Evolutionary conservation across 768 basidiomycete genomes (phyloP), one percentile per base, ranked within the genome.

Genomic region (Suillus decipiens): DNA sequence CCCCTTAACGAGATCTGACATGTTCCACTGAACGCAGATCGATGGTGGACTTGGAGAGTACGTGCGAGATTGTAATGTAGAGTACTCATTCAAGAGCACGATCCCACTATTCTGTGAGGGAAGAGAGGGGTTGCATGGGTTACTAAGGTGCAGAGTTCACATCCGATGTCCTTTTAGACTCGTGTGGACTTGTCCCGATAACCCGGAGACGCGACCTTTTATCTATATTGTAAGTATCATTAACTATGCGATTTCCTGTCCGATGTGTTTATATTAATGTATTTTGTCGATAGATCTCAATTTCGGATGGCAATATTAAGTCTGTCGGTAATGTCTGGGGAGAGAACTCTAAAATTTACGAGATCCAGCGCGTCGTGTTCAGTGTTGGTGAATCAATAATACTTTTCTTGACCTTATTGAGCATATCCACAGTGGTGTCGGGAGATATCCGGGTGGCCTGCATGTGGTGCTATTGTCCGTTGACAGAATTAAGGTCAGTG

Each of bases 31-130:
- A 36, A 61, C 67, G 63, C 71, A 95, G 24, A 12, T 90, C 92
- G 0, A 82, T 99, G 19, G 85, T 82, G 15, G 93, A 95, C 67
- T 81, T 79, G 50, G 81, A 80, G 54, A 87, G 87, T 41, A 95
- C 90, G 9, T 76, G 87, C 67, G 88, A 96, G 78, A 99, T 97
- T 0, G 89, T 99, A 34, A 88, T 92, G 87, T 96, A 31, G 95
- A 93, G 6, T 93, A 94, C 71, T 94, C 91, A 41, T 80, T 15
- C 2, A 19, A 57, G 24, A 28, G 24, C 33, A 41, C 55, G 11
- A 41, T 17, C 10, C 10, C 17, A 19, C 15, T 9, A 6, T 22
- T 14, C 6, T 36, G 22, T 55, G 31, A 12, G 19, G 22, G 54
- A 7, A 55, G 51, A 12, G 33, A n/a, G 5, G 28, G 15, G 33